Evolutionary conservation across 2,329 filamentous ascomycete genomes (phyloP), one percentile per base, ranked within the genome.

Genomic region (Apiospora phragmitis): DNA sequence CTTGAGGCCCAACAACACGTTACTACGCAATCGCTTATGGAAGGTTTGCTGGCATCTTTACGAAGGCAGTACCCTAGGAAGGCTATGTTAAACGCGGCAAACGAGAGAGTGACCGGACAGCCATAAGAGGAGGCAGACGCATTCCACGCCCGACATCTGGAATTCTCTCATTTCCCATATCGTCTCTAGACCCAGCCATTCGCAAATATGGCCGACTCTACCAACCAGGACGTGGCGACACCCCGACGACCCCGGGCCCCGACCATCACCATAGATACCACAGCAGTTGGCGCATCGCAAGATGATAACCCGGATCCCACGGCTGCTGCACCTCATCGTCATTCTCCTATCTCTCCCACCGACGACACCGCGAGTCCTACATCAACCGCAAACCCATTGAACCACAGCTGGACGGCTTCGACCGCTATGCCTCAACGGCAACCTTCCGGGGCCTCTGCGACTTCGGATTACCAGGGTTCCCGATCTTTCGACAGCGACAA

Each of bases 401-500:
- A 75, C 14, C 72, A 75, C 29, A 77, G 73, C 70, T 78, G 75
- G 76, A 67, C 74, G 14, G 72, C 72, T 42, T 76, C 78, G 29
- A 55, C 18, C 3, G 24, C 1, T 1, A 47, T 47, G 65, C 41
- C 65, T 21, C 41, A 43, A 47, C 24, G 65, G 16, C 65, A 67
- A 4, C 38, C 43, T 12, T 67, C 65, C 11, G 72, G 75, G 38
- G 78, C 75, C 70, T 78, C 75, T 74, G 66, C 74, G 14, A 73
- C 73, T 43, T 76, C 78, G 26, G 77, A 78, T 29, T 43, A 32
- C 75, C 47, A 67, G 74, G 43, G 32, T 4, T 38, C 87, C n/a
- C 84, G 85, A 47, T 90, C 90, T 1, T 91, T 92, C 74, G 91
- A 93, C 26, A 90, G 86, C 29, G 55, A 62, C 79, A 90, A 91